Evolutionary conservation across 129 eudicot genomes (phyloP).

Genomic region (Centaurea solstitialis): DNA sequence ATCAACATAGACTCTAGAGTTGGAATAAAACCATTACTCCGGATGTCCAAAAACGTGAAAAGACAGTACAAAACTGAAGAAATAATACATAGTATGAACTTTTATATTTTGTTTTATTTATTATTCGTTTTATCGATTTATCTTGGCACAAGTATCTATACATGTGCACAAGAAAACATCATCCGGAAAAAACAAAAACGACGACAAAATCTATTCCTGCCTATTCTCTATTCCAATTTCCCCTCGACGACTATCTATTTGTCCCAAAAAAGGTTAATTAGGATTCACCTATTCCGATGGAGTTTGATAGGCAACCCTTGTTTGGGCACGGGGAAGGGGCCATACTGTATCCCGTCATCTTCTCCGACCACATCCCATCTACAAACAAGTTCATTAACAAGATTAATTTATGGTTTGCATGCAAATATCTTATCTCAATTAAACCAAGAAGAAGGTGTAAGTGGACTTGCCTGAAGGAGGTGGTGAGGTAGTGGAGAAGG

Average conservation of each 20-base stretch:
- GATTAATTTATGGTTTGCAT: neutral
- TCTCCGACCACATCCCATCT: slow-evolving; percentile 77
- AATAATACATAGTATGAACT: too few relatives aligned
- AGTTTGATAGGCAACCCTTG: slow-evolving; percentile 59
- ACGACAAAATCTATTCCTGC: neutral
- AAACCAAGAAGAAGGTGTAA: neutral
- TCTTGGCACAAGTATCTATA: neutral
- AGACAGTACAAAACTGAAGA: too few relatives aligned
- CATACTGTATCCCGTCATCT: slow-evolving; percentile 60
- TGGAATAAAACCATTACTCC: too few relatives aligned
- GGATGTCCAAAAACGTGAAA: too few relatives aligned
- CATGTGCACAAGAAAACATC: too few relatives aligned
- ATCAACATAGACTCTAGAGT: too few relatives aligned
- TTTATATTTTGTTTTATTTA: too few relatives aligned
- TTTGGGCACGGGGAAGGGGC: slow-evolving; percentile 79
- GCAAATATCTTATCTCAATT: neutral
- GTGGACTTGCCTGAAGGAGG: slow-evolving; percentile 53
- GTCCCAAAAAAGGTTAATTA: neutral
- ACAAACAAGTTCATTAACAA: neutral
- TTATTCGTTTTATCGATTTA: too few relatives aligned
- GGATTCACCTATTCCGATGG: slow-evolving; percentile 8
- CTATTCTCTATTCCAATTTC: neutral
- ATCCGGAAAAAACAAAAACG: neutral
- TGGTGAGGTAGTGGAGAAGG: slow-evolving; percentile 73
- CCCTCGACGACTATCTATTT: neutral